phyloP scores from a whole-genome alignment of 2,329 filamentous ascomycete genomes.

The Ceratocystis eucalypticola region DNA sequence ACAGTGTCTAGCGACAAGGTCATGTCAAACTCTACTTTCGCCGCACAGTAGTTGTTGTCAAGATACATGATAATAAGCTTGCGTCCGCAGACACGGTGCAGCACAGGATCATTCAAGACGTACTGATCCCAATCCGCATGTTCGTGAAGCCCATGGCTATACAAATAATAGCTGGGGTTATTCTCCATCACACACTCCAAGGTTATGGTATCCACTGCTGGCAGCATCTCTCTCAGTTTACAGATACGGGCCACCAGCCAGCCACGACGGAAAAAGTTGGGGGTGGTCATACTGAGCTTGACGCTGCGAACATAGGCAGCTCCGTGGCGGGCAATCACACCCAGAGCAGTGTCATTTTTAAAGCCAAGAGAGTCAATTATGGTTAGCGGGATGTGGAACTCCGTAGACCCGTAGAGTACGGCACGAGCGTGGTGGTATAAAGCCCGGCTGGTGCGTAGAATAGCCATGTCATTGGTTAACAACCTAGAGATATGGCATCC shows the following conservation, averaged over 20 bases:
- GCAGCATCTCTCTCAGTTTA: neutral
- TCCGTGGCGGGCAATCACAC: neutral
- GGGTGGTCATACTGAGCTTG: neutral
- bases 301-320: conserved; percentile 8
- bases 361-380: conserved; percentile 20
- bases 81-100: neutral
- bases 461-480: conserved; percentile 20
- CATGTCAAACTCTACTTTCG: neutral
- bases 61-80: neutral
- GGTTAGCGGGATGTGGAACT: conserved; percentile 31
- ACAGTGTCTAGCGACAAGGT: neutral
- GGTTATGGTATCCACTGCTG: neutral
- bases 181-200: neutral
- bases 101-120: conserved; percentile 20
- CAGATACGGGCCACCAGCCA: neutral
- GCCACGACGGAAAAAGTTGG: neutral
- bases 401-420: conserved; percentile 37
- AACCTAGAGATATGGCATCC: conserved; percentile 25
- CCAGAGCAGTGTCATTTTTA: conserved; percentile 4
- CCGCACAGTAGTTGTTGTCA: conserved; percentile 19
- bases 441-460: conserved; percentile 29
- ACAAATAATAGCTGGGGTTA: neutral
- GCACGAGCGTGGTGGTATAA: conserved; percentile 29
- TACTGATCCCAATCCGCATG: conserved; percentile 22
- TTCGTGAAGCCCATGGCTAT: neutral